Base-by-base conservation (phyloP, 202 grass and related monocot genomes). In the Panicum virgatum region DNA sequence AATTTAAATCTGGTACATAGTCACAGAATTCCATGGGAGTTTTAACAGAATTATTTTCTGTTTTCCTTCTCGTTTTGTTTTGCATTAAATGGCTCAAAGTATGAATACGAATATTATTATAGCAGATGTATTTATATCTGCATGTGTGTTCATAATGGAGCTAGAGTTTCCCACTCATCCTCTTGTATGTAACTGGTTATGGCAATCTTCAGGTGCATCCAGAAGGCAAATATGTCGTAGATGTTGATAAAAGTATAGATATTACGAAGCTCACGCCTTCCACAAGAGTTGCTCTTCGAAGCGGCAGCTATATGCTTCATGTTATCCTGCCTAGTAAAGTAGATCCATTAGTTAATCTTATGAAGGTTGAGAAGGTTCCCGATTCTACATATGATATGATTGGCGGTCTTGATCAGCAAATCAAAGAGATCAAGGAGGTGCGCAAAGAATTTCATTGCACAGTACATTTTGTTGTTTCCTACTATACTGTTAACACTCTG, bases 331-430 rank as follows among this genome's bases (percentile, higher is more conserved):
- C 93, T 32, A 99, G 89, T 84, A 99, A 96, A 85, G 93, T 96
- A 10, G 97, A 99, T 73, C 97, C 93, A 27, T 86, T 96, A 63
- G 93, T 96, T 48, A 99, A 92, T 67, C 97, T 96, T 76, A 99
- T 96, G 97, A 99, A 99, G 70, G 97, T 99, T 68, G 93, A 96
- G 80, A 99, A 99, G 85, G 93, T 96, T 87, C 96, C 96, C 69
- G 93, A 96, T 88, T 99, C 96, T 38, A 99, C 96, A 19, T 99
- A 99, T 84, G 96, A 96, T 85, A 99, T 99, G 96, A 92, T 99
- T 82, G 92, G 96, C 68, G 91, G 96, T 38, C 92, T 99, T 62
- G 93, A 96, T 69, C 93, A 99, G 39, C 96, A 99, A 78, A 99
- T 98, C 66, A 93, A 98, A 80, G 96, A 99, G 78, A 99, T 99